Conservation (phyloP, 768 basidiomycete genomes). For the Clitopilus passeckerianus region DNA sequence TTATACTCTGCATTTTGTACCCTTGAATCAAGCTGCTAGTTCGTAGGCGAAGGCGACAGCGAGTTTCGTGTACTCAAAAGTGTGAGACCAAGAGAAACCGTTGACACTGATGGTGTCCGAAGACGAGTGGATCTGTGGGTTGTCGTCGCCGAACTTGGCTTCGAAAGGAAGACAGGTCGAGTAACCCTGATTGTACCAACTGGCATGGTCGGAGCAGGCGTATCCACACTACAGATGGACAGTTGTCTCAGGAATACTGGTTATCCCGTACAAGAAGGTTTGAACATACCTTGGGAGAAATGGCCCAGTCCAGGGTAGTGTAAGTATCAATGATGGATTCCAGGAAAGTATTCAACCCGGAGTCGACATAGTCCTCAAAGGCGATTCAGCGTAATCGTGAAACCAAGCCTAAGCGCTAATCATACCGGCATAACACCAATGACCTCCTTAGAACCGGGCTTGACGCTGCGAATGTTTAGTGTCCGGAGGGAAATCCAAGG, state of each 20-base stretch:
- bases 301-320: conserved; percentile 34
- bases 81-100: conserved; percentile 37
- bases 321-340: conserved; percentile 36
- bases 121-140: conserved; percentile 17
- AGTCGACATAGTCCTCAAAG: conserved; percentile 22
- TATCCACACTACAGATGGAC: conserved; percentile 15
- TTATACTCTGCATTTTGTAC: too few species aligned
- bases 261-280: not conserved
- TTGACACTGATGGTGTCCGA: conserved; percentile 28
- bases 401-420: not conserved
- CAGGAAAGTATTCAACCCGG: conserved; percentile 36
- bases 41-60: conserved; percentile 54
- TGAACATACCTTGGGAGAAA: conserved; percentile 31
- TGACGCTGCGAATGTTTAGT: conserved; percentile 31
- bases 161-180: conserved; percentile 37
- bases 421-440: conserved; percentile 28
- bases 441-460: conserved; percentile 32
- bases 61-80: conserved; percentile 55
- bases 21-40: conserved; percentile 20
- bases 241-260: not conserved
- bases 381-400: conserved; percentile 27
- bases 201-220: conserved; percentile 28
- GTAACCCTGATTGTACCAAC: conserved; percentile 36
- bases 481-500: not conserved
- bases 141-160: conserved; percentile 14